Percentiles rank a stretch among this genome's conserved stretches.
Conservation (phyloP, 1,284 basidiomycete species). For the Cryptococcus sp. region DNA sequence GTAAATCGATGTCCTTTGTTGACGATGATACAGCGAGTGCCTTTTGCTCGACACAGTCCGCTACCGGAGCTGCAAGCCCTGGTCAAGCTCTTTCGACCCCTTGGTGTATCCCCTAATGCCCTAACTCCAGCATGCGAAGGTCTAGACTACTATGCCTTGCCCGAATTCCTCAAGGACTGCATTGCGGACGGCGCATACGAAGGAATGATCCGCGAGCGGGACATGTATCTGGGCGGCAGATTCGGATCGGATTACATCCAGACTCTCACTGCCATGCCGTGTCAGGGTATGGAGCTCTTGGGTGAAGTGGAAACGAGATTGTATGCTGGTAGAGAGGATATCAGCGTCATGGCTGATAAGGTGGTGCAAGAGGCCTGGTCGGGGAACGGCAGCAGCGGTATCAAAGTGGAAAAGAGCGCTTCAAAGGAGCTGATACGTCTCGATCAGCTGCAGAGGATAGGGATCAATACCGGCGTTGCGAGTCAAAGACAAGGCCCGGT, state of each 20-base stretch:
- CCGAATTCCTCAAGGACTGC: slow-evolving; percentile 65
- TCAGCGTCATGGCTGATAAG: slow-evolving; percentile 6
- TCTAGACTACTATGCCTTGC: slow-evolving; percentile 70
- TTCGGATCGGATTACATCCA: slow-evolving; percentile 12
- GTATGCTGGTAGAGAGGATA: slow-evolving; percentile 4
- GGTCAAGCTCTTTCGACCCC: slow-evolving; percentile 75
- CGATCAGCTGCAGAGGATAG: neutral
- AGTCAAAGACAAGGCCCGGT: neutral
- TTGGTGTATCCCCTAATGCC: slow-evolving; percentile 73
- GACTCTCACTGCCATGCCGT: slow-evolving; percentile 1
- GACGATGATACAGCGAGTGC: slow-evolving; percentile 64
- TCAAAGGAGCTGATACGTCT: no score
- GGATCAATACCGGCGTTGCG: neutral
- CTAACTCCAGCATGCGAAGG: slow-evolving; percentile 64
- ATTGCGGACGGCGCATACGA: slow-evolving; percentile 52
- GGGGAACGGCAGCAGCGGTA: neutral
- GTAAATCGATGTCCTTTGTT: neutral
- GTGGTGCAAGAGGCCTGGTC: slow-evolving; percentile 3
- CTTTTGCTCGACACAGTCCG: slow-evolving; percentile 79
- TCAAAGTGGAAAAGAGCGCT: no score
- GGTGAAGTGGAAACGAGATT: neutral
- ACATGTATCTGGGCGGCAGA: slow-evolving; percentile 16
- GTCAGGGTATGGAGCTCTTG: slow-evolving; percentile 4
- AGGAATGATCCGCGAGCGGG: slow-evolving; percentile 29
- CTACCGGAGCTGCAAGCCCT: slow-evolving; percentile 79